Evolutionary conservation across 495 filamentous ascomycete species (phyloP).

Genomic region (Aspergillus incahuasiensis): DNA sequence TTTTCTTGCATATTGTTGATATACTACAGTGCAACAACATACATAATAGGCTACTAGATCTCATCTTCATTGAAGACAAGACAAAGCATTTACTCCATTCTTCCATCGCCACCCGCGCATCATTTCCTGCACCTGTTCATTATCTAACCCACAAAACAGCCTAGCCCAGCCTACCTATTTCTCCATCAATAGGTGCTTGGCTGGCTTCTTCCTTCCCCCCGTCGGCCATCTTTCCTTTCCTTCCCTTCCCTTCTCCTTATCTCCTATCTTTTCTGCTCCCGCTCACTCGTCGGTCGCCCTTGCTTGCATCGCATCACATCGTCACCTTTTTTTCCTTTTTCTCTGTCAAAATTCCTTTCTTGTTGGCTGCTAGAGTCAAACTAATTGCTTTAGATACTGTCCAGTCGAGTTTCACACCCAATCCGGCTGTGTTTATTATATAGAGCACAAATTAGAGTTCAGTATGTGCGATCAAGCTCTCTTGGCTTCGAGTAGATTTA

Average conservation of each 20-base stretch:
- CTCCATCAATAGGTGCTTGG: background rate
- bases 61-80: background rate
- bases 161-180: background rate
- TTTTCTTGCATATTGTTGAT: background rate
- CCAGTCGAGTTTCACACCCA: no score
- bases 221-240: background rate
- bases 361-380: no score
- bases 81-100: background rate
- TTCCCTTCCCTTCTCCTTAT: background rate
- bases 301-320: no score
- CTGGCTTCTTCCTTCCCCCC: background rate
- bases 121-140: background rate
- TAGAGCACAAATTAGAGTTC: no score
- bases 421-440: no score
- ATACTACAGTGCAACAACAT: background rate
- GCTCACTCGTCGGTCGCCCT: no score
- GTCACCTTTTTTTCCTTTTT: no score
- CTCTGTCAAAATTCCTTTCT: no score
- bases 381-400: no score
- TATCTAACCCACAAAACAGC: background rate
- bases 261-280: no score
- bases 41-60: conserved; percentile 9
- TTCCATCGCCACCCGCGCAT: background rate
- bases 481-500: no score
- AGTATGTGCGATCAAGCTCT: no score